Evolutionary conservation across 805 yeast species (phyloP).

Genomic region (Saccharomycopsis sp.): DNA sequence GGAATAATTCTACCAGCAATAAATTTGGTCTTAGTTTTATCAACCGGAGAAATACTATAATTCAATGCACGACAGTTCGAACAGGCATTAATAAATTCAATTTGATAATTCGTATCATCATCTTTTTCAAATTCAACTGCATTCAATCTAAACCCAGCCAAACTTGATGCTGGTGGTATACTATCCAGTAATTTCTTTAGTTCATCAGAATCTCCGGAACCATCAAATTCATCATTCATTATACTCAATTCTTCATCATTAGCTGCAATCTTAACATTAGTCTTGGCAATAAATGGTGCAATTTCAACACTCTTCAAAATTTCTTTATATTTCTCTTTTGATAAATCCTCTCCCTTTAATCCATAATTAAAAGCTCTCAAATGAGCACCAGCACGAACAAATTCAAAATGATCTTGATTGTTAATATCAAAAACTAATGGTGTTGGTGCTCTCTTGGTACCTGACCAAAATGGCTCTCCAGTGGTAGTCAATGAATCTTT

Average conservation of each 20-base stretch:
- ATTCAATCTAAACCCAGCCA: conserved; percentile 79
- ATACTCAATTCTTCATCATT: conserved; percentile 54
- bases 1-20: conserved; percentile 98
- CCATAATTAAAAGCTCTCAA: conserved; percentile 89
- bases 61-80: conserved; percentile 94
- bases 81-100: conserved; percentile 92
- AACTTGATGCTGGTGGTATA: conserved; percentile 80
- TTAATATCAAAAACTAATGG: conserved; percentile 74
- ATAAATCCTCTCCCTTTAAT: conserved; percentile 58
- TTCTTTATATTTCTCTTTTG: conserved; percentile 42
- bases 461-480: conserved; percentile 96
- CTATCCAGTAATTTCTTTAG: conserved; percentile 63
- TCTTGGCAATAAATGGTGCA: conserved; percentile 66
- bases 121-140: conserved; percentile 98
- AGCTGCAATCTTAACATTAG: conserved; percentile 74
- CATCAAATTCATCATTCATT: conserved; percentile 65
- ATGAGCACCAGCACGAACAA: conserved; percentile 84
- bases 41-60: conserved; percentile 84
- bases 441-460: conserved; percentile 93
- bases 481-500: conserved; percentile 82
- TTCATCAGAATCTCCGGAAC: conserved; percentile 43
- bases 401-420: conserved; percentile 72
- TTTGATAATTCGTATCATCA: conserved; percentile 94
- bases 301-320: conserved; percentile 44
- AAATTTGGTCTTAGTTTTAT: conserved; percentile 83